Base-by-base conservation (phyloP, 2,329 filamentous ascomycete species). In the Colletotrichum tabaci region DNA sequence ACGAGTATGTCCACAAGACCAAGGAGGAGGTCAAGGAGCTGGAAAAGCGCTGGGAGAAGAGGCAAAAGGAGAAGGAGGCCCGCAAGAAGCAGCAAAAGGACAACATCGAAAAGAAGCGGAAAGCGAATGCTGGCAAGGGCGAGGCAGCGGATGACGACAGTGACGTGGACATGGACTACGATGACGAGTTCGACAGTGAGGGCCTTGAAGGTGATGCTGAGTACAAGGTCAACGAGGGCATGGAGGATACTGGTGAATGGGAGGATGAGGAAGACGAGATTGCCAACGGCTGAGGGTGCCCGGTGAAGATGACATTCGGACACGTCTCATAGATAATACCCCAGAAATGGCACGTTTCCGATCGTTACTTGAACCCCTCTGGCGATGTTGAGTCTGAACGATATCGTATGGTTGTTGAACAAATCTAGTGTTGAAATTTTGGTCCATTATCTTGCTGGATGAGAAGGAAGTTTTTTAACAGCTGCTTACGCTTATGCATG, bases 1-100 rank as follows among this genome's bases (percentile, higher is more conserved):
- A 99, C 81, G 95, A 98, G 80, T 97, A 94, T 79, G 91, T 98
- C 64, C 90, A 92, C 79, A 99, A 99, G 87, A 91, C 90, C 8
- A 90, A 90, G 76, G 88, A 90, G 21, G 95, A 99, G 81, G 84
- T 94, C 67, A 89, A 91, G 79, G 90, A 93, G 74, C 83, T 98
- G 76, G 95, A 98, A 76, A 90, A 92, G 84, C 89, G 90, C 75
- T 98, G 96, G 94, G 92, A 95, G 75, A 84, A 92, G 83, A 89
- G 90, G 77, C 88, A 89, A 68, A 90, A 91, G 77, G 93, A 96
- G 80, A 98, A 97, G 85, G 95, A 95, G 68, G 90, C 90, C 67
- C 87, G 96, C 74, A 92, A 90, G 83, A 92, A 92, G 79, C 88
- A 94, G 77, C 96, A 99, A 80, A 95, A 90, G 81, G 95, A 93